Evolutionary conservation across 306 rosid genomes (phyloP), one percentile per base, ranked within the genome.

Genomic region (Rubus idaeus): DNA sequence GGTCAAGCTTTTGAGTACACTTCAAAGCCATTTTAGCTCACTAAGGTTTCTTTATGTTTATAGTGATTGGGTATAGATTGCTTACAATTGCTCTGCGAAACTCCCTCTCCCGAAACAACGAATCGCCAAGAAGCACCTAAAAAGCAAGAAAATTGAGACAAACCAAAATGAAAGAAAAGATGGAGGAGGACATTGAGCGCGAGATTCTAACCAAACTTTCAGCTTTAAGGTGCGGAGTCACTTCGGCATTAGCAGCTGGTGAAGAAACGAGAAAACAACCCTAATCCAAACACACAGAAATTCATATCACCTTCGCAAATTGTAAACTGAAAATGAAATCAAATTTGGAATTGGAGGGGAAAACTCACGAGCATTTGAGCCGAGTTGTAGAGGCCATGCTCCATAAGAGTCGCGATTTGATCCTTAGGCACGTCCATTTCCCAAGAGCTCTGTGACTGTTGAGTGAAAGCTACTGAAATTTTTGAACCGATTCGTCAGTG

Each of bases 241-340:
- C 78, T 79, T 96, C 99, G 74, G 93, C 90, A 83, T 88, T 92
- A 21, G 90, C 90, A 68, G 96, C 88, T 42, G 98, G 91, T 12
- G 99, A 96, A 3, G 99, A 96, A 86, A 91, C 97, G n/a, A 92
- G 98, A 87, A 96, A 96, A 81, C 84, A 92, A 83, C 94, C 89
- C 99, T 96, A 62, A 6, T 10, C 39, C 44, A 40, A 23, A 78
- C 46, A 44, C 45, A 26, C 41, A 70, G 11, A 67, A 46, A 12
- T 17, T 44, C 17, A 60, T 23, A 77, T 64, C 61, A 58, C 26
- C 14, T 8, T 8, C 6, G 1, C 14, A 44, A 20, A 50, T 50
- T 20, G 12, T 53, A 49, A 58, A 72, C 49, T 4, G 23, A 5
- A 56, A 8, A 4, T 12, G 61, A 64, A 58, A 45, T 44, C 35